Base-by-base conservation (phyloP, 2,329 filamentous ascomycete genomes). In the Diplodia intermedia region DNA sequence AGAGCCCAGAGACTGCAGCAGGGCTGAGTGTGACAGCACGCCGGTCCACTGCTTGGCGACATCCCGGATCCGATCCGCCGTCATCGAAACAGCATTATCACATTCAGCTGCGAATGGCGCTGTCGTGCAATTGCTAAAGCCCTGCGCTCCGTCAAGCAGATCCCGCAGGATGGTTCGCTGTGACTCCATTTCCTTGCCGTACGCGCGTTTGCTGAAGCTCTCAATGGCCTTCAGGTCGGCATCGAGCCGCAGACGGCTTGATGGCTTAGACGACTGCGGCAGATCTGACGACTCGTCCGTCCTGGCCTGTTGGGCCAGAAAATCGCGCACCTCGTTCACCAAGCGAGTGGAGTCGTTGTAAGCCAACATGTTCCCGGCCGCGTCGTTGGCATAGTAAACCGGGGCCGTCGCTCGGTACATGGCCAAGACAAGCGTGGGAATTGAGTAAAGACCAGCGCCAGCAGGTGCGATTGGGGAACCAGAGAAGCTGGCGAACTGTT, bases 331-430 rank as follows among this genome's bases (percentile, higher is more conserved):
- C 67, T 83, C 82, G 69, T 86, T 84, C 3, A 86, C 83, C 4
- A 90, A 81, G 68, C 86, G 86, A 54, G 84, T 79, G 69, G 86
- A 84, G 75, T 90, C 88, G 72, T 90, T 90, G 79, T 90, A 90
- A 55, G 89, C 82, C 65, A 88, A 84, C 83, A 90, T 89, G 71
- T 88, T 86, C 7, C 86, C 86, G 2, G 84, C 82, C 20, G 79
- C 79, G 49, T 88, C 83, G 15, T 86, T 82, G 0, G 87, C 83
- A 75, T 95, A 95, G 73, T 91, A 91, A 68, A 90, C 86, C 0
- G 90, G 88, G 5, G 91, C 90, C 2, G 93, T 88, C 3, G 91
- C 91, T 61, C 92, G 85, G 77, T 93, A 95, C 79, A 94, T 87
- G n/a, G 91, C 91, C 53, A 95, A 81, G 1, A 89, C 85, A 20